phyloP scores from a whole-genome alignment of 257 asterid species.

The Marsdenia floribunda region DNA sequence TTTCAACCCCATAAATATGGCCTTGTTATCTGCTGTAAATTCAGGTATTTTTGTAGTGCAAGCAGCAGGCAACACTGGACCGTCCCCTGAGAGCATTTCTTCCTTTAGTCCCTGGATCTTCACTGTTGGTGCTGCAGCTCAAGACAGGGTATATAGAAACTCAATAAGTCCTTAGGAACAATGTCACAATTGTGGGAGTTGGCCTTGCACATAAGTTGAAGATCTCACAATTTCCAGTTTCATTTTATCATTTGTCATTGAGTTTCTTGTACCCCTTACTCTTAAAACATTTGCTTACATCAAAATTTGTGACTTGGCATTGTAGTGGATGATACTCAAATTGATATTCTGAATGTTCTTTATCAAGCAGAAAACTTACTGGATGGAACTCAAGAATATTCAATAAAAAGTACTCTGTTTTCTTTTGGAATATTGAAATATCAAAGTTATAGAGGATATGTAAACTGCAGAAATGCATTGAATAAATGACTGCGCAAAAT shows the following conservation, averaged over 20 bases:
- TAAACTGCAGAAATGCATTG: too few relatives aligned
- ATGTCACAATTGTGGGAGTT: slow-evolving; percentile 77
- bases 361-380: neutral
- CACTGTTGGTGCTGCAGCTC: slow-evolving; percentile 93
- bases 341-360: neutral
- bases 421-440: too few relatives aligned
- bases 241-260: neutral
- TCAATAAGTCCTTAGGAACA: slow-evolving; percentile 82
- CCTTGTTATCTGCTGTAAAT: slow-evolving; percentile 81
- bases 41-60: slow-evolving; percentile 86
- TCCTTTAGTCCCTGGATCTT: slow-evolving; percentile 99
- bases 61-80: slow-evolving; percentile 99
- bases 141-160: slow-evolving; percentile 76
- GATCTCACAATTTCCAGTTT: neutral
- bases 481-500: neutral
- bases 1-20: slow-evolving; percentile 98
- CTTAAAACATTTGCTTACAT: neutral
- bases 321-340: neutral
- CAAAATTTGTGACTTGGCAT: neutral
- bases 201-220: slow-evolving; percentile 90
- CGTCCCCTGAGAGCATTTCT: slow-evolving; percentile 82
- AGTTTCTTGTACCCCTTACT: neutral
- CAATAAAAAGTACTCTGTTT: too few relatives aligned
- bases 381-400: too few relatives aligned
- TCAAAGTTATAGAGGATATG: too few relatives aligned